Evolutionary conservation across 1,284 basidiomycete species (phyloP), one percentile per base, ranked within the genome.

Genomic region (Megacollybia platyphylla): DNA sequence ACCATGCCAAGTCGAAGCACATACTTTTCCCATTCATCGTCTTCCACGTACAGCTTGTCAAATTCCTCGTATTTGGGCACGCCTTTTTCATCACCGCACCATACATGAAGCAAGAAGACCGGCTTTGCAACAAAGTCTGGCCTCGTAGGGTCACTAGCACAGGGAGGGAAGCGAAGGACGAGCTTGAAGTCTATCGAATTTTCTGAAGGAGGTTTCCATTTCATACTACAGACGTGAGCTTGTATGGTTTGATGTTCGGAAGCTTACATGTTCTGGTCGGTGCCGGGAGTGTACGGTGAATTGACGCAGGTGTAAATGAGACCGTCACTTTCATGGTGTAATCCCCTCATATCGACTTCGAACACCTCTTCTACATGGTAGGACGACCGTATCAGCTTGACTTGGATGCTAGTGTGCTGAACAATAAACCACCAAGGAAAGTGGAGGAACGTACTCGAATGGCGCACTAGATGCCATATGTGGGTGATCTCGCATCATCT

Each of bases 161-260:
- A 59, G 2, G 90, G 79, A 2, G 94, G 92, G 58, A 98, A 99
- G 30, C 89, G 79, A 13, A 99, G 70, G 42, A 93, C 73, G 9
- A 98, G 79, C 57, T 90, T 90, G 68, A 98, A 98, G 61, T 99
- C 96, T 55, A 98, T 87, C 3, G 91, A 92, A 60, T 99, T 99
- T 56, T 98, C 96, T 2, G 85, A 87, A 2, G 96, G 92, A 1
- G 94, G 93, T 62, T 99, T 99, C 96, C 96, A 99, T 60, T 99
- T 99, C 52, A 97, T 62, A 50, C 91, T 96, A 56, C 34, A n/a
- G 15, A 37, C 9, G 20, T 37, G 36, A 37, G 20, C 11, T 34
- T 17, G 20, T 34, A 37, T 4, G n/a, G 20, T 13, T 18, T 2
- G 36, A 8, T 17, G n/a, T 13, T 5, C 10, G 4, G 13, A 17